Conservation (phyloP, 352 stramenopile species). For the Globisporangium irregulare region DNA sequence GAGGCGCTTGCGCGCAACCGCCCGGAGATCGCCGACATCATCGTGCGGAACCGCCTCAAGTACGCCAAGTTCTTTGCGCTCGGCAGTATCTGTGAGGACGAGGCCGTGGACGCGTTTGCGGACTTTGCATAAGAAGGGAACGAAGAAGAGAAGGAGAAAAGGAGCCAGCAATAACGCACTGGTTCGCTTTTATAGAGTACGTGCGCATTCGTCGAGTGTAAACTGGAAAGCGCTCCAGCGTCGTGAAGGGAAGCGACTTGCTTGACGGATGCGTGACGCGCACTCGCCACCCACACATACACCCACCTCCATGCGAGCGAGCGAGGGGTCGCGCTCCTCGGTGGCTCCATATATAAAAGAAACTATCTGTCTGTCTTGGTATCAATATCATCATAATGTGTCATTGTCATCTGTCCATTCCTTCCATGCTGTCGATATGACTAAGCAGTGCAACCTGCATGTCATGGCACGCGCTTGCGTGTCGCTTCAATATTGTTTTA, state of each 20-base stretch:
- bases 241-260: conserved; percentile 9
- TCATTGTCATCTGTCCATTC: conserved; percentile 11
- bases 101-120: conserved; percentile 41
- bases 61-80: conserved; percentile 64
- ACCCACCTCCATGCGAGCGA: conserved; percentile 9
- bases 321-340: neutral
- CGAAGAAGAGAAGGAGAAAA: neutral
- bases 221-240: neutral
- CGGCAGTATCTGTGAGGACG: conserved; percentile 56
- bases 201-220: neutral
- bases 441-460: neutral
- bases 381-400: conserved; percentile 7
- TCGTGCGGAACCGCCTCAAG: conserved; percentile 78
- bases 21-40: conserved; percentile 65
- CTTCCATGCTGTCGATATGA: neutral
- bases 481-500: no score
- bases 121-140: conserved; percentile 21
- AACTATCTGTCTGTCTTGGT: conserved; percentile 17
- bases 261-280: neutral
- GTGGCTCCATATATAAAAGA: conserved; percentile 16
- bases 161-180: neutral
- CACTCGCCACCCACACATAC: neutral
- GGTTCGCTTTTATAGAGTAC: conserved; percentile 1
- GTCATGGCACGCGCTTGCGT: neutral
- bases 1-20: conserved; percentile 59